These are phyloP conservation scores for Cordyceps pruinosa DNA, from an alignment of 2,329 filamentous ascomycete genomes.

Conservation along the genomic window DNA sequence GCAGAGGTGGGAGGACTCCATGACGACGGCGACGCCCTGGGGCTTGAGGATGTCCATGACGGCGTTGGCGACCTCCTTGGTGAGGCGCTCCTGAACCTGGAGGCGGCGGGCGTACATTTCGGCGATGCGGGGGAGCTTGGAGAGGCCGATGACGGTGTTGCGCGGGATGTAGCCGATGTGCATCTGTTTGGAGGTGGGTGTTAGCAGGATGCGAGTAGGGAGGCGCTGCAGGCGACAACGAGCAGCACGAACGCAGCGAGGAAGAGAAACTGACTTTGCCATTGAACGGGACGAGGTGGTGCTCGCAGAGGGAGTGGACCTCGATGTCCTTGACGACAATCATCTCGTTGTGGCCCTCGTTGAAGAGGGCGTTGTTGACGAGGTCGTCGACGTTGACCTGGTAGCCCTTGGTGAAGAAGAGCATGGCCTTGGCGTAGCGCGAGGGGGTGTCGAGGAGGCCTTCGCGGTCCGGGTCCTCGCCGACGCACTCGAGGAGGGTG, in stretches of 20 bases:
- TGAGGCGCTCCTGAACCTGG: constrained; percentile 93
- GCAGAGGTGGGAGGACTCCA: constrained; percentile 94
- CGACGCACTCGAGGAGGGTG: constrained; percentile 61
- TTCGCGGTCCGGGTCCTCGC: constrained; percentile 60
- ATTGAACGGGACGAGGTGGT: constrained; percentile 92
- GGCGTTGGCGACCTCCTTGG: constrained; percentile 90
- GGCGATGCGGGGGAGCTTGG: constrained; percentile 89
- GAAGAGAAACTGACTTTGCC: constrained; percentile 64
- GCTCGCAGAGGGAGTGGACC: constrained; percentile 89
- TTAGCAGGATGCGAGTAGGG: not conserved
- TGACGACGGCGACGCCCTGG: constrained; percentile 91
- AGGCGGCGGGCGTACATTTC: constrained; percentile 93
- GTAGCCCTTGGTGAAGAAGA: constrained; percentile 95
- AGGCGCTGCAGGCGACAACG: not conserved
- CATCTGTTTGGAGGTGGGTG: constrained; percentile 54
- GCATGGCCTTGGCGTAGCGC: constrained; percentile 89
- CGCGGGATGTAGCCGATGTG: constrained; percentile 97
- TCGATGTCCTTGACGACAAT: constrained; percentile 98
- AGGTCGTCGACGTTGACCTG: constrained; percentile 89
- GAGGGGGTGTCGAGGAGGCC: constrained; percentile 64
- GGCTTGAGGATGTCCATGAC: constrained; percentile 90
- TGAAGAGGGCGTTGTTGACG: constrained; percentile 89
- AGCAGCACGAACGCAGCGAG: constrained; percentile 2
- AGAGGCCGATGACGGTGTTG: constrained; percentile 86
- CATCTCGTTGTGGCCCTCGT: constrained; percentile 94